These are phyloP conservation scores for Orbilia blumenaviensis DNA, from an alignment of 2,329 filamentous ascomycete species.

Conservation along the genomic window DNA sequence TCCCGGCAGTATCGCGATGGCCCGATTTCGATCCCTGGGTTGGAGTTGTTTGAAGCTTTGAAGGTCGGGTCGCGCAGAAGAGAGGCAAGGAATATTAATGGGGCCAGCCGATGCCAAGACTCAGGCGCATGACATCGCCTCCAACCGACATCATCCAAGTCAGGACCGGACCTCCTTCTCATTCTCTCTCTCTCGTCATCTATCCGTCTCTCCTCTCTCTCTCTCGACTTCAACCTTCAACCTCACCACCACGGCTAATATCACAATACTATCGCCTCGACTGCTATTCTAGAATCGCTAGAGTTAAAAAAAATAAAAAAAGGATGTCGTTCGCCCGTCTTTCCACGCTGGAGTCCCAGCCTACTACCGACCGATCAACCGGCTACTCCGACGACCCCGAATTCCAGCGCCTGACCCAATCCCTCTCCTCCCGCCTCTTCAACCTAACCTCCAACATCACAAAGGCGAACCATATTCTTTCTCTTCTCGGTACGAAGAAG, in stretches of 20 bases:
- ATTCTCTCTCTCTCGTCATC: neutral
- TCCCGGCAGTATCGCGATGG: neutral
- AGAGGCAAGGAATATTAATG: neutral
- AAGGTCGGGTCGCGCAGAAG: neutral
- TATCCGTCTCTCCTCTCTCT: conserved; percentile 8
- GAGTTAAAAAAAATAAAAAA: neutral
- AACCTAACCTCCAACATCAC: conserved; percentile 87
- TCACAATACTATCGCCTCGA: neutral
- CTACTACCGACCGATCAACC: conserved; percentile 72
- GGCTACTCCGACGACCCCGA: conserved; percentile 92
- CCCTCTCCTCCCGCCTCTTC: conserved; percentile 88
- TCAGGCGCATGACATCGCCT: conserved; percentile 44
- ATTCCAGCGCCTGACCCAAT: conserved; percentile 82
- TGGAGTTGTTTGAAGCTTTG: neutral
- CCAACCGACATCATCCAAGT: neutral
- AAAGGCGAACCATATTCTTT: conserved; percentile 82
- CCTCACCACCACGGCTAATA: neutral
- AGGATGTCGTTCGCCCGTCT: conserved; percentile 91
- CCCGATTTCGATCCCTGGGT: no score
- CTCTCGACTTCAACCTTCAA: conserved; percentile 5
- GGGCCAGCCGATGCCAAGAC: conserved; percentile 23
- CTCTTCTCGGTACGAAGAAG: conserved; percentile 84
- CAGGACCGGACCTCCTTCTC: conserved; percentile 3
- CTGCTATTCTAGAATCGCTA: neutral
- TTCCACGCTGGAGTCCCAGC: conserved; percentile 82